These are phyloP conservation scores for Byssothecium circinans DNA, from an alignment of 2,329 filamentous ascomycete species.

Conservation along the genomic window DNA sequence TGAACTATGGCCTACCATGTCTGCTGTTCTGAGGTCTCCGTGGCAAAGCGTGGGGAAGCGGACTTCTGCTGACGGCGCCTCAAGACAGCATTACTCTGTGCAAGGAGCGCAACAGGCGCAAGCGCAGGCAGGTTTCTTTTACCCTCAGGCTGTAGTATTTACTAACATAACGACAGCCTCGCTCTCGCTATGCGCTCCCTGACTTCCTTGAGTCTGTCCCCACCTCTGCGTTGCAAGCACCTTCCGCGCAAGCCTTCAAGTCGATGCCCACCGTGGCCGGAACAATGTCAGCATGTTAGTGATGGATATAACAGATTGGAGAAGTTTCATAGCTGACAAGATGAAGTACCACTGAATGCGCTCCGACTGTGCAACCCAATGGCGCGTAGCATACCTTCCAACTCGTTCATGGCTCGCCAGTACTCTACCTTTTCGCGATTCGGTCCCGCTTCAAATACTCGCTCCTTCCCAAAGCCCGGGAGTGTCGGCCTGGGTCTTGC, in stretches of 20 bases:
- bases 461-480: constrained; percentile 31
- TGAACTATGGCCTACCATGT: constrained; percentile 47
- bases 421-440: constrained; percentile 46
- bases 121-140: constrained; percentile 5
- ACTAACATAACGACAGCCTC: constrained; percentile 16
- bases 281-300: constrained; percentile 26
- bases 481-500: constrained; percentile 43
- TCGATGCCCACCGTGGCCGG: constrained; percentile 17
- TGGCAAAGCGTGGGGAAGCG: constrained; percentile 34
- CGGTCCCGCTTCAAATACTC: constrained; percentile 34
- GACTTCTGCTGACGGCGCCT: constrained; percentile 21
- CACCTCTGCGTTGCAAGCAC: constrained; percentile 21
- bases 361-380: constrained; percentile 39
- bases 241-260: constrained; percentile 12
- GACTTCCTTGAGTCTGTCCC: constrained; percentile 27
- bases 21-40: constrained; percentile 38
- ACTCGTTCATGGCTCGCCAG: constrained; percentile 29
- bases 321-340: constrained; percentile 6
- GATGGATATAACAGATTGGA: background rate
- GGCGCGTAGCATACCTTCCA: constrained; percentile 29
- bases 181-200: constrained; percentile 15
- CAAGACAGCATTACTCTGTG: constrained; percentile 23
- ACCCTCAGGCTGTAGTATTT: background rate
- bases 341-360: constrained; percentile 33
- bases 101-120: constrained; percentile 10